These are phyloP conservation scores for Leptosphaerulina australis DNA, from an alignment of 2,329 filamentous ascomycete genomes.

Conservation along the genomic window DNA sequence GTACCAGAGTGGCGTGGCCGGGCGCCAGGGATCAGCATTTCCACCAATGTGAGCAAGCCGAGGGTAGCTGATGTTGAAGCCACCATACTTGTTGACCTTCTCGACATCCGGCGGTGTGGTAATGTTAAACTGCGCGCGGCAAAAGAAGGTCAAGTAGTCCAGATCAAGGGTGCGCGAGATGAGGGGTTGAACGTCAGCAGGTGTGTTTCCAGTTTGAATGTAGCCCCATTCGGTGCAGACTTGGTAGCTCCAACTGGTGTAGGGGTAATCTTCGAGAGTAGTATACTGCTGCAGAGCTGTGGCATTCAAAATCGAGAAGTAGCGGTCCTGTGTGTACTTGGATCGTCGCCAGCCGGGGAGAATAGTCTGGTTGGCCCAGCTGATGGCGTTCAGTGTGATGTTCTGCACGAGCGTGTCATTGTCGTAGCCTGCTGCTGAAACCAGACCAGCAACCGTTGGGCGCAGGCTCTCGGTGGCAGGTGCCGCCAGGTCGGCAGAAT, in stretches of 20 bases:
- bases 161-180: conserved; percentile 73
- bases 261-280: conserved; percentile 24
- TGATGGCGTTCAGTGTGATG: conserved; percentile 63
- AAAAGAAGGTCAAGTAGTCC: conserved; percentile 66
- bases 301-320: conserved; percentile 58
- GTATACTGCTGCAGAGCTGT: conserved; percentile 35
- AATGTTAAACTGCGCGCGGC: conserved; percentile 73
- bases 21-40: conserved; percentile 79
- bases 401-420: conserved; percentile 53
- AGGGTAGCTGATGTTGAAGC: conserved; percentile 72
- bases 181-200: conserved; percentile 67
- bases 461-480: conserved; percentile 45
- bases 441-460: conserved; percentile 52
- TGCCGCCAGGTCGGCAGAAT: conserved; percentile 52
- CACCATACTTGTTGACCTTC: conserved; percentile 77
- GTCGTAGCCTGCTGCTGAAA: conserved; percentile 57
- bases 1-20: conserved; percentile 73
- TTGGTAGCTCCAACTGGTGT: conserved; percentile 62
- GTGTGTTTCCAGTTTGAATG: conserved; percentile 74
- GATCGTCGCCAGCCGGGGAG: conserved; percentile 49
- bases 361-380: conserved; percentile 57
- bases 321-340: conserved; percentile 54
- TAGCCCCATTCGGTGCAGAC: conserved; percentile 70
- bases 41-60: conserved; percentile 80
- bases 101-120: conserved; percentile 66